phyloP scores from a whole-genome alignment of 129 eudicot species.

The Ambrosia trifida region DNA sequence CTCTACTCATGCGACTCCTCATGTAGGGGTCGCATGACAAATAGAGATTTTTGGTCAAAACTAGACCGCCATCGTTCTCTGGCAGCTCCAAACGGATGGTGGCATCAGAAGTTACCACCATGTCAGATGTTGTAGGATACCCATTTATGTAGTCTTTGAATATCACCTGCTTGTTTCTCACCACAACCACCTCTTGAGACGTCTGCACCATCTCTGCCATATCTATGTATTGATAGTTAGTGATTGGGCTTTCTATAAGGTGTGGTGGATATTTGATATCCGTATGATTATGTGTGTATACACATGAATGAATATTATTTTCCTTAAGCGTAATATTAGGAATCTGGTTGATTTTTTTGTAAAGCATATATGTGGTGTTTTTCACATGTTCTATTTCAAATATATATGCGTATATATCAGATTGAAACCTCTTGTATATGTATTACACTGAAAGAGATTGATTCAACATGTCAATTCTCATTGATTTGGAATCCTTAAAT shows the following conservation, averaged over 20 bases:
- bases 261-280: no score
- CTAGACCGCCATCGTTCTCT: neutral
- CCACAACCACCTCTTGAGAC: no score
- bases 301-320: no score
- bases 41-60: constrained; percentile 25
- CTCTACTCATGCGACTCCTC: constrained; percentile 3
- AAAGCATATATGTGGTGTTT: no score
- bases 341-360: no score
- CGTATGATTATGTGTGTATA: neutral
- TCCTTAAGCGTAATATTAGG: no score
- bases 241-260: neutral
- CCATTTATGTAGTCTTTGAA: constrained; percentile 32
- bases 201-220: neutral
- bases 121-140: constrained; percentile 10
- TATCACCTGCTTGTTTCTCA: constrained; percentile 35
- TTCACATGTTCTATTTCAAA: no score
- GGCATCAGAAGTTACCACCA: constrained; percentile 27
- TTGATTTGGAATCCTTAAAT: no score
- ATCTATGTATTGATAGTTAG: neutral
- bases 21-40: constrained; percentile 35
- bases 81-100: constrained; percentile 36
- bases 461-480: no score
- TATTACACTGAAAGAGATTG: no score
- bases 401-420: no score
- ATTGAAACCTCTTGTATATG: no score